Evolutionary conservation across 495 filamentous ascomycete species (phyloP).

Genomic region (Hypoxylon fuscum): DNA sequence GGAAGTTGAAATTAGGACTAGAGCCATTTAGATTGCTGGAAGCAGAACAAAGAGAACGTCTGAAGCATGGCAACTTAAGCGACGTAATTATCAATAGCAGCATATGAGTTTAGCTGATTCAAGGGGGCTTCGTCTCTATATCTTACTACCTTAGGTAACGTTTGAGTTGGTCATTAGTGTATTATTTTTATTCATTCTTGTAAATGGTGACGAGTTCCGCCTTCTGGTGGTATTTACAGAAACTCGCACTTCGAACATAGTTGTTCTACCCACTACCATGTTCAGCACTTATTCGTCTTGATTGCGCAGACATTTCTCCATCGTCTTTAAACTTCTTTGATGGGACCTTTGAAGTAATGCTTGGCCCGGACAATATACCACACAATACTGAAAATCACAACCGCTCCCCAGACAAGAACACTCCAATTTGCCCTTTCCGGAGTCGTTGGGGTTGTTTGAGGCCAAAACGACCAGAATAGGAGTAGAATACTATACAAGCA

Average conservation of each 20-base stretch:
- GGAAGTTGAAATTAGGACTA: no score
- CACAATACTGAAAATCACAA: slow-evolving; percentile 54
- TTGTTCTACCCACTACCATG: not conserved
- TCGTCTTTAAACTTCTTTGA: slow-evolving; percentile 48
- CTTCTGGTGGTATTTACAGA: not conserved
- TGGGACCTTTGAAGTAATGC: slow-evolving; percentile 56
- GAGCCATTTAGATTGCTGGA: no score
- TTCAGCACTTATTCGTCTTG: not conserved
- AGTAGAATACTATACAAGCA: slow-evolving; percentile 57
- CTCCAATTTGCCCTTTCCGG: slow-evolving; percentile 58
- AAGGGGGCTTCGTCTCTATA: no score
- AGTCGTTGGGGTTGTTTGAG: slow-evolving; percentile 45
- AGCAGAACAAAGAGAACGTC: no score
- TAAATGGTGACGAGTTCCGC: no score
- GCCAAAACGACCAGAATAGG: slow-evolving; percentile 65
- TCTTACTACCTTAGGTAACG: no score
- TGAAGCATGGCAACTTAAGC: no score
- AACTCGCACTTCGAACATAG: not conserved
- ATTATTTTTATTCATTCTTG: not conserved
- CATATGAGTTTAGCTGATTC: no score
- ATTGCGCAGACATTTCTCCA: not conserved
- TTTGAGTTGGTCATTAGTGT: no score
- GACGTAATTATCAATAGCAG: no score
- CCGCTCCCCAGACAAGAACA: slow-evolving; percentile 52
- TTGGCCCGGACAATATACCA: slow-evolving; percentile 59